Percentiles rank a stretch among this genome's conserved stretches.
Evolutionary conservation across 805 yeast species (phyloP).

Genomic region (Kluyveromyces aestuarii): DNA sequence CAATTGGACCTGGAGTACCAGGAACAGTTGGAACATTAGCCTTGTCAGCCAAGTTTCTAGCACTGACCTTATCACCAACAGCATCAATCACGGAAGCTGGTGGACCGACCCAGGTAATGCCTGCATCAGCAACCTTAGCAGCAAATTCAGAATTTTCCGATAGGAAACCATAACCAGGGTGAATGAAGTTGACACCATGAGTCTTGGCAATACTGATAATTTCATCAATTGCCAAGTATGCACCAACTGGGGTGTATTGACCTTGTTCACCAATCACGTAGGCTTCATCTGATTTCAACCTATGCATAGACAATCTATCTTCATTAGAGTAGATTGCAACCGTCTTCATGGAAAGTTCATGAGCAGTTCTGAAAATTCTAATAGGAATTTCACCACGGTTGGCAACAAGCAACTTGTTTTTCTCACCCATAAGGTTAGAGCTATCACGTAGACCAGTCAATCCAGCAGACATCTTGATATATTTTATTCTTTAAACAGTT

Average conservation of each 20-base stretch:
- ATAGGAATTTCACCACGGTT: slow-evolving; percentile 82
- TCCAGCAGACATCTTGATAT: slow-evolving; percentile 3
- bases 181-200: slow-evolving; percentile 77
- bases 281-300: slow-evolving; percentile 90
- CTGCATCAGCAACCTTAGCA: slow-evolving; percentile 77
- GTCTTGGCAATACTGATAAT: slow-evolving; percentile 76
- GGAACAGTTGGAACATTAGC: slow-evolving; percentile 92
- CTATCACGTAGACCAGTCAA: slow-evolving; percentile 27
- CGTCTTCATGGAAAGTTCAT: slow-evolving; percentile 92
- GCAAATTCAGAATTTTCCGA: slow-evolving; percentile 94
- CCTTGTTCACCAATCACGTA: slow-evolving; percentile 87
- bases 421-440: slow-evolving; percentile 30
- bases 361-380: slow-evolving; percentile 93
- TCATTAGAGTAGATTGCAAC: slow-evolving; percentile 96
- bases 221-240: slow-evolving; percentile 92
- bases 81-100: slow-evolving; percentile 78
- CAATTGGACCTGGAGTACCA: slow-evolving; percentile 97
- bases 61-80: slow-evolving; percentile 95
- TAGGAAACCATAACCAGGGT: slow-evolving; percentile 87
- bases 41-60: slow-evolving; percentile 74
- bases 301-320: slow-evolving; percentile 89
- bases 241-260: slow-evolving; percentile 90
- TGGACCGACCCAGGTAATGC: slow-evolving; percentile 96
- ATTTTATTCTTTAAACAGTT: not conserved
- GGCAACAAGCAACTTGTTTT: slow-evolving; percentile 62